These are phyloP conservation scores for Fusarium tuaranense DNA, from an alignment of 2,329 filamentous ascomycete species.

Conservation along the genomic window DNA sequence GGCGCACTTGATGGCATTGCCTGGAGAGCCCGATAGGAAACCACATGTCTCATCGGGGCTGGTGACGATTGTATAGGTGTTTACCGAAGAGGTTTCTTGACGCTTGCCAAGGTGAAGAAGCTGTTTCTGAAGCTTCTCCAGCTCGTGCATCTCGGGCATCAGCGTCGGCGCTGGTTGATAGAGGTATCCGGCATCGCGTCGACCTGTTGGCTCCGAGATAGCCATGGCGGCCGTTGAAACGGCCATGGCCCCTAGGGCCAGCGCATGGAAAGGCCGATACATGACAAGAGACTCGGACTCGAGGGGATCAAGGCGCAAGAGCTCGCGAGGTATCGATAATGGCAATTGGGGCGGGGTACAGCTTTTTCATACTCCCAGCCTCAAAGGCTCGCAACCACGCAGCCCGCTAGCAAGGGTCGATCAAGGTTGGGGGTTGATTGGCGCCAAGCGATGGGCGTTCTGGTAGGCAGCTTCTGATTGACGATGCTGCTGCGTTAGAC, in stretches of 20 bases:
- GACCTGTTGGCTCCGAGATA: slow-evolving; percentile 16
- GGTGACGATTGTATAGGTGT: slow-evolving; percentile 17
- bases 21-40: slow-evolving; percentile 26
- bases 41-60: slow-evolving; percentile 28
- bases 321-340: background rate
- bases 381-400: background rate
- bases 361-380: slow-evolving; percentile 1
- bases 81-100: background rate
- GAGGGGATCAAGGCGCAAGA: background rate
- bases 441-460: slow-evolving; percentile 26
- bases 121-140: slow-evolving; percentile 4
- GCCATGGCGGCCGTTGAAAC: slow-evolving; percentile 5
- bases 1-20: slow-evolving; percentile 27
- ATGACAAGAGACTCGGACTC: background rate
- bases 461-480: background rate
- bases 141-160: background rate
- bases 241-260: slow-evolving; percentile 2
- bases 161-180: slow-evolving; percentile 16
- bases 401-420: slow-evolving; percentile 14
- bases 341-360: slow-evolving; percentile 12
- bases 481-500: background rate
- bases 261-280: background rate
- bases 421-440: slow-evolving; percentile 6
- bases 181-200: slow-evolving; percentile 12
- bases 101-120: slow-evolving; percentile 15